A percentile compares a stretch with the other conserved stretches of the same genome.
Conservation (phyloP, 2,329 filamentous ascomycete species). For the Emmonsiellopsis sp. region DNA sequence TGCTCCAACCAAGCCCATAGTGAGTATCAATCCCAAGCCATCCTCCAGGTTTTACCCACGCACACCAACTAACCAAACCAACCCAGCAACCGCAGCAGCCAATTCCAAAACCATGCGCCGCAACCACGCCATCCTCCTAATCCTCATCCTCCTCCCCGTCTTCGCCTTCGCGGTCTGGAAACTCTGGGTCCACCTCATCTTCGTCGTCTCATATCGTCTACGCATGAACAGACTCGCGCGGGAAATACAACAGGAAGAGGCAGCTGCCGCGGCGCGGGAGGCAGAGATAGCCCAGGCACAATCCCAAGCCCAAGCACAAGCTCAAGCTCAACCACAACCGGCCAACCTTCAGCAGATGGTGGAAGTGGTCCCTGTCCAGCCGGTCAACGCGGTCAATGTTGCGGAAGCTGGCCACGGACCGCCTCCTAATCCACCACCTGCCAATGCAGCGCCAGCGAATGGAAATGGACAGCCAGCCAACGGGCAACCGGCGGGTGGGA, state of each 20-base stretch:
- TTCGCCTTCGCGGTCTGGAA: constrained; percentile 15
- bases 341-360: neutral
- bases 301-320: neutral
- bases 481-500: neutral
- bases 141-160: constrained; percentile 16
- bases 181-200: constrained; percentile 11
- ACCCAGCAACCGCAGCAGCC: neutral
- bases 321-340: neutral
- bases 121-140: constrained; percentile 15
- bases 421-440: neutral
- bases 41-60: no score
- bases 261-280: constrained; percentile 4
- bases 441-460: neutral
- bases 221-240: constrained; percentile 10
- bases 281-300: neutral
- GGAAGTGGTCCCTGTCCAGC: no score
- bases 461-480: neutral
- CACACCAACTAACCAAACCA: neutral
- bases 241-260: constrained; percentile 14
- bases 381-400: no score
- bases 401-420: neutral
- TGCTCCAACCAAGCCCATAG: no score
- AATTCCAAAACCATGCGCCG: constrained; percentile 11
- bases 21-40: no score
- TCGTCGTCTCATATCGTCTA: constrained; percentile 5